A percentile compares a stretch with the other conserved stretches of the same genome.
Evolutionary conservation across 495 filamentous ascomycete species (phyloP).

Genomic region (Ascodesmis nigricans): DNA sequence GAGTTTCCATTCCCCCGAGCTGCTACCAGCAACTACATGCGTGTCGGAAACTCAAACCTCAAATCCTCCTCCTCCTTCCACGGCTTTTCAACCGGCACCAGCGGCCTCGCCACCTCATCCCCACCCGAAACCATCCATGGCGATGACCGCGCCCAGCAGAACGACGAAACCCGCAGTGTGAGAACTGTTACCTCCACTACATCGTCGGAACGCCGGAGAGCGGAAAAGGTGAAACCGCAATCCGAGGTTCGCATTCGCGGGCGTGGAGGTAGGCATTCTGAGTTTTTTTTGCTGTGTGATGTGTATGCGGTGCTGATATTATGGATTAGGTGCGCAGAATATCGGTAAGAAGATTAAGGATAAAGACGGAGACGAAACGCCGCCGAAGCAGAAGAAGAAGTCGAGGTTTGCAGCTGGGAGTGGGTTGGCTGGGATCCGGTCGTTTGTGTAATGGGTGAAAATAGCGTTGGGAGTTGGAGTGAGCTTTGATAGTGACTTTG

Average conservation of each 20-base stretch:
- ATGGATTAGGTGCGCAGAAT: conserved; percentile 34
- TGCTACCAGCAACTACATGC: too few relatives aligned
- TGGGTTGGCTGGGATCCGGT: conserved; percentile 31
- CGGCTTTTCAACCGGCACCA: too few relatives aligned
- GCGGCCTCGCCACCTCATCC: too few relatives aligned
- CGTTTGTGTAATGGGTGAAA: conserved; percentile 30
- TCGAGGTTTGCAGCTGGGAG: conserved; percentile 19
- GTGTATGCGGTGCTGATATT: conserved; percentile 1
- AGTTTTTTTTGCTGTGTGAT: conserved; percentile 4
- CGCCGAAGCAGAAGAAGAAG: conserved; percentile 31
- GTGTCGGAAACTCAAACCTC: too few relatives aligned
- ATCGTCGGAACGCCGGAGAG: conserved; percentile 15
- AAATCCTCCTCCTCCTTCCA: too few relatives aligned
- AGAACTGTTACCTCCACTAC: conserved; percentile 28
- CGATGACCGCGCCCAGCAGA: too few relatives aligned
- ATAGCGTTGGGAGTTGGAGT: too few relatives aligned
- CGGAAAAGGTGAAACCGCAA: conserved; percentile 21
- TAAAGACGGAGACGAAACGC: conserved; percentile 28
- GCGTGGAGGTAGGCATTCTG: conserved; percentile 22
- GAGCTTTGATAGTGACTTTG: too few relatives aligned
- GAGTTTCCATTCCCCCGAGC: conserved; percentile 13
- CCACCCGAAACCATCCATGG: too few relatives aligned
- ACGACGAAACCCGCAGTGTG: conserved; percentile 25
- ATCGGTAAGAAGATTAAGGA: conserved; percentile 26
- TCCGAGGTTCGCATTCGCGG: conserved; percentile 25